Base-by-base conservation (phyloP, 1,284 basidiomycete species). In the Heliocybe sulcata region DNA sequence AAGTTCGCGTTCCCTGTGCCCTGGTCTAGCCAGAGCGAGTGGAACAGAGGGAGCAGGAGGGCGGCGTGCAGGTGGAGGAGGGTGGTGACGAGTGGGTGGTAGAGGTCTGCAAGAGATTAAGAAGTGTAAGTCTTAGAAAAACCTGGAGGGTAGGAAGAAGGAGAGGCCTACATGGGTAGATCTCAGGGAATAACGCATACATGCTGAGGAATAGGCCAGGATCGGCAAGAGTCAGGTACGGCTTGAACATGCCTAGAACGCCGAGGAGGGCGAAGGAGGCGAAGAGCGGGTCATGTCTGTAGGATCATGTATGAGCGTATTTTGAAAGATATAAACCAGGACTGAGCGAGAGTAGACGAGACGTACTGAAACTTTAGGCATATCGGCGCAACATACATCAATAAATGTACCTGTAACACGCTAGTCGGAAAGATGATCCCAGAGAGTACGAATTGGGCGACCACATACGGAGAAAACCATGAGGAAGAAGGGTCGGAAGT, bases 1-100 rank as follows among this genome's bases (percentile, higher is more conserved):
- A 99, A 99, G 68, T 99, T 99, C 47, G 96, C 94, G 65, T 99
- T 99, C 1, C 94, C 96, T 3, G 94, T 92, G 0, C 94, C 95
- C 52, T 94, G 89, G 8, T 78, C 77, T 3, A 98, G 80, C 96
- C 97, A 99, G 2, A 98, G 76, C 58, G 93, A 82, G 64, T 97
- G 85, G 69, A 99, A 95, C 16, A 97, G 77, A 0, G 94, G 95
- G 55, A 98, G 80, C 10, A 99, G 84, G 22, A 94, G 78, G 0
- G 85, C 77, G 0, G 95, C 85, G 65, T 98, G 94, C 1, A 92
- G 74, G 60, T 95, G 90, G 1, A 95, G 79, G 35, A 95, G 79
- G 3, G 83, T 73, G 1, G 94, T 92, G 35, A 97, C 86, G 55
- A 98, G 83, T 0, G 95, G 92, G 65, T 96, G 84, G 31, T 88